Base-by-base conservation (phyloP, 257 asterid genomes). In the Ilex asprella region DNA sequence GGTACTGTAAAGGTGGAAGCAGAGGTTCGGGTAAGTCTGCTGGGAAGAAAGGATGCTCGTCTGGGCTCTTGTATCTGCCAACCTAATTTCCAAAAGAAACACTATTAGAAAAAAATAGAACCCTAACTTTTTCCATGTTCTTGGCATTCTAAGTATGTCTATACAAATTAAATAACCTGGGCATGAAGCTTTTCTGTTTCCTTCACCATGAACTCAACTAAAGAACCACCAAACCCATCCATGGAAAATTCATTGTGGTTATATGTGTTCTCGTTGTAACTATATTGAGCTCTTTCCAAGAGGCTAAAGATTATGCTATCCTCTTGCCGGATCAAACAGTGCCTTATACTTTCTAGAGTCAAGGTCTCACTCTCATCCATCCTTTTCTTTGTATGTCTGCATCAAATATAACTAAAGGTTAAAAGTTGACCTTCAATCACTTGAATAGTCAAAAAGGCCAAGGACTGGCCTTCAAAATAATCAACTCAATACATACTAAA, bases 121-220 rank as follows among this genome's bases (percentile, higher is more conserved):
- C 44, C 47, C 39, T 14, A 16, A 55, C 30, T 13, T 47, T 62
- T 14, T 56, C 11, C 15, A 27, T 54, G 27, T 4, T 54, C 56
- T 32, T 61, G 21, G 16, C 47, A 61, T 21, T 56, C 27, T n/a
- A 58, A 47, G 49, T 68, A 32, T 58, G 62, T 65, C 54, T 63
- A 32, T 31, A 39, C 21, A 6, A 31, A 66, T 56, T 78, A 87
- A 21, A 21, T 21, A 21, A 21, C 99, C 85, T 61, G 82, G 9
- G 91, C 91, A 10, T 93, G 97, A 74, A 93, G 96, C 83, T 81
- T 93, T 76, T 93, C 99, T 30, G 97, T 93, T 80, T 84, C 96
- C 76, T 75, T 82, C 67, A 92, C 70, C 79, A 92, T 89, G 79
- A 82, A 89, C 78, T 89, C 97, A 13, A 84, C 72, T 82, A 89